phyloP scores from a whole-genome alignment of 2,329 filamentous ascomycete species.

The Neonectria hederae region DNA sequence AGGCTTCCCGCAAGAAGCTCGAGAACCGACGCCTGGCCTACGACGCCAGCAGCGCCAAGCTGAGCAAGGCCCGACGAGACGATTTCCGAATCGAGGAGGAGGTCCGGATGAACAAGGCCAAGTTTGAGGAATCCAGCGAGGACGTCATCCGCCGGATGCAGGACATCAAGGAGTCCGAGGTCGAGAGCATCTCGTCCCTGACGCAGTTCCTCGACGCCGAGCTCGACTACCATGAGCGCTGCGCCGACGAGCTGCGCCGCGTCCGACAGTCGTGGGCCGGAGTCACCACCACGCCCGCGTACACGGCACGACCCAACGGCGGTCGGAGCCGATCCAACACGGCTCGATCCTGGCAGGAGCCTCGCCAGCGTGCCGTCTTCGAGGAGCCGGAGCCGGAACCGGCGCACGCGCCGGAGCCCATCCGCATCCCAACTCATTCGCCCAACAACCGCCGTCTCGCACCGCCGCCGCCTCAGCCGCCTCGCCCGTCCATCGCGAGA shows the following conservation, averaged over 20 bases:
- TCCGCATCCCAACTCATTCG: conserved; percentile 58
- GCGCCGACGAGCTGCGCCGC: conserved; percentile 79
- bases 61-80: conserved; percentile 93
- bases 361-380: conserved; percentile 45
- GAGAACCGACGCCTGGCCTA: conserved; percentile 89
- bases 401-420: conserved; percentile 45
- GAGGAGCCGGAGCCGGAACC: conserved; percentile 45
- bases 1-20: conserved; percentile 89
- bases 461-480: conserved; percentile 48
- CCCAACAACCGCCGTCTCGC: conserved; percentile 46
- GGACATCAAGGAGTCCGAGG: conserved; percentile 93
- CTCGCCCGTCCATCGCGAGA: conserved; percentile 49
- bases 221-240: conserved; percentile 90
- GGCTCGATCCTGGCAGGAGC: conserved; percentile 56
- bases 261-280: conserved; percentile 58
- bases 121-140: conserved; percentile 95
- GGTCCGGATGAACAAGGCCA: conserved; percentile 87
- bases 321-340: conserved; percentile 59
- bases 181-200: conserved; percentile 82
- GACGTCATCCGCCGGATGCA: conserved; percentile 93
- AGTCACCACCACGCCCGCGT: conserved; percentile 35
- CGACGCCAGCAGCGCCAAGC: conserved; percentile 87
- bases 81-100: conserved; percentile 95
- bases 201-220: conserved; percentile 87
- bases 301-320: conserved; percentile 23